Base-by-base conservation (phyloP, 192 early-diverging fungal genomes). In the Dimargaris verticillata region DNA sequence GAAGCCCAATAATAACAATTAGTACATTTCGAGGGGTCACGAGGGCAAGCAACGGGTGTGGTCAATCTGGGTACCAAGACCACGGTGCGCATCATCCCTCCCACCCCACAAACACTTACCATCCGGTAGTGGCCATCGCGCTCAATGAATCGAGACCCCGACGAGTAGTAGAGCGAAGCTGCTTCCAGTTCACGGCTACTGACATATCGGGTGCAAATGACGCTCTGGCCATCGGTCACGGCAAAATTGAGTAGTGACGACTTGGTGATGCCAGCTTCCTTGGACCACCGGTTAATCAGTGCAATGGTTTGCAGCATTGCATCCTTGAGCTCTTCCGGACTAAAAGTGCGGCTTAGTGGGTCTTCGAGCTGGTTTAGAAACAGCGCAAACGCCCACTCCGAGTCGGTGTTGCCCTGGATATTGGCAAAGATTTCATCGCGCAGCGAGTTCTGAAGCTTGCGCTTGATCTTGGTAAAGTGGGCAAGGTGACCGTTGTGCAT, bases 401-500 rank as follows among this genome's bases (percentile, higher is more conserved):
- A 87, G 68, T 89, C 87, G 0, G 87, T 87, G 44, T 82, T 87
- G 63, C 87, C 87, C 61, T 89, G 81, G 1, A 89, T 74, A 10
- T 76, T 69, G 66, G 82, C 62, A 47, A 80, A 89, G 41, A 89
- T 72, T 15, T 86, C 79, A 44, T 89, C 87, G 15, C 67, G 60
- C 22, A 89, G 66, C 12, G 70, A 71, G 58, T 76, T 77, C 52
- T 81, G 80, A 28, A 89, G 71, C 43, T 67, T 66, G 33, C 87
- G 78, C 62, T 87, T 87, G 61, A 89, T 87, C 78, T 75, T 41
- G 25, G 14, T 14, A 60, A 88, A 88, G 17, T 79, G 72, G 52
- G 72, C 79, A 61, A 88, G 78, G 51, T 76, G 72, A 46, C 85
- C 85, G 62, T 88, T 87, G 72, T 88, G 86, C 86, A 87, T 87